Evolutionary conservation across 2,329 filamentous ascomycete species (phyloP).

Genomic region (Fusarium decemcellulare): DNA sequence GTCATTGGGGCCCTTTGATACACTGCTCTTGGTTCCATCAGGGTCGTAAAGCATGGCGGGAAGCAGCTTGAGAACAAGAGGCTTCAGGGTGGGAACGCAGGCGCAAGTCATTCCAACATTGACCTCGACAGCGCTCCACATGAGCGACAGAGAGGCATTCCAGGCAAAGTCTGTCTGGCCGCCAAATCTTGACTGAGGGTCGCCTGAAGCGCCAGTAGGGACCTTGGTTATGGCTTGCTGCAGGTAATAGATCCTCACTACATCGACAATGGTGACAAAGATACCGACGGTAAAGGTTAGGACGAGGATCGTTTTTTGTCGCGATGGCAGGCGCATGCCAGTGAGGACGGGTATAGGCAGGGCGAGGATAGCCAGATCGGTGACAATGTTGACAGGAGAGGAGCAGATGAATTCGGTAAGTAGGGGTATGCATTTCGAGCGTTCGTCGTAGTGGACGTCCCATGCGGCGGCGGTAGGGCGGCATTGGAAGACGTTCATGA

Average conservation of each 20-base stretch:
- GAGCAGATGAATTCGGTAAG: slow-evolving; percentile 79
- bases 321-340: slow-evolving; percentile 84
- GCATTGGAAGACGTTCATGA: slow-evolving; percentile 92
- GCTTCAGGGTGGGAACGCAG: slow-evolving; percentile 93
- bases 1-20: slow-evolving; percentile 49
- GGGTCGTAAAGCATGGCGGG: slow-evolving; percentile 70
- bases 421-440: slow-evolving; percentile 66
- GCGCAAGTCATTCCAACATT: slow-evolving; percentile 92
- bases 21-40: slow-evolving; percentile 55
- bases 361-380: slow-evolving; percentile 88
- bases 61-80: slow-evolving; percentile 78
- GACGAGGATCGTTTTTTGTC: slow-evolving; percentile 90
- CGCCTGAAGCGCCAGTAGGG: slow-evolving; percentile 53
- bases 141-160: slow-evolving; percentile 87
- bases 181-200: slow-evolving; percentile 63
- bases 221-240: slow-evolving; percentile 75
- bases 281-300: slow-evolving; percentile 89
- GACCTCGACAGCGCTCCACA: slow-evolving; percentile 96
- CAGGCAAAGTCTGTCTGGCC: slow-evolving; percentile 70
- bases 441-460: slow-evolving; percentile 53
- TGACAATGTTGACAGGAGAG: slow-evolving; percentile 92
- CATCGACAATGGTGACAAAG: slow-evolving; percentile 90
- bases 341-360: slow-evolving; percentile 91
- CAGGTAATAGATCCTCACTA: slow-evolving; percentile 90
- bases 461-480: slow-evolving; percentile 81